Evolutionary conservation across 345 rosid genomes (phyloP).

Genomic region (Camelina hispida): DNA sequence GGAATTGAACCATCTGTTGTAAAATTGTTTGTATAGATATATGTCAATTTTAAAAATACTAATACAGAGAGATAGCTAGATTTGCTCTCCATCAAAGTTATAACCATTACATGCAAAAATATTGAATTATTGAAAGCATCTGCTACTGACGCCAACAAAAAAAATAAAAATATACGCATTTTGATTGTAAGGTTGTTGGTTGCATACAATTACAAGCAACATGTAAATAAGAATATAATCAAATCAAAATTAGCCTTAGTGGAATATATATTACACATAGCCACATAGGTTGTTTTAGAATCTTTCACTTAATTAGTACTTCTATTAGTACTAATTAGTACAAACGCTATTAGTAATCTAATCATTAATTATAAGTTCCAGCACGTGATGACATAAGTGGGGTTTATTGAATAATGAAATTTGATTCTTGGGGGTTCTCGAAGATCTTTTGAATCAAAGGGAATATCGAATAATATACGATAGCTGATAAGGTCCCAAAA

Average conservation of each 20-base stretch:
- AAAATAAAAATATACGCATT: neutral
- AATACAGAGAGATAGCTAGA: neutral
- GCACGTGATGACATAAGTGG: slow-evolving; percentile 23
- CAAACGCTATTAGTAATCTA: neutral
- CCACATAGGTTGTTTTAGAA: neutral
- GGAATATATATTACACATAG: neutral
- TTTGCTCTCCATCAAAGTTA: neutral
- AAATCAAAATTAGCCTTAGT: neutral
- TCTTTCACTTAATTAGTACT: neutral
- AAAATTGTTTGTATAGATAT: too few species aligned
- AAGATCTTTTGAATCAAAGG: slow-evolving; percentile 16
- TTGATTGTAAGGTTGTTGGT: too few species aligned
- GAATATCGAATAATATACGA: neutral
- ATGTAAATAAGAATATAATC: neutral
- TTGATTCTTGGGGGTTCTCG: slow-evolving; percentile 26
- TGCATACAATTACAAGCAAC: neutral
- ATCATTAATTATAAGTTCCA: neutral
- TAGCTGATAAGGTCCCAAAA: neutral
- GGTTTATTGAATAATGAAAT: slow-evolving; percentile 21
- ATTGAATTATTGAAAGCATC: neutral
- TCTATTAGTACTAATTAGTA: neutral
- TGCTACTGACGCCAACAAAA: neutral
- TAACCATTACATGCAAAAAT: neutral
- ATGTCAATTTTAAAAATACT: too few species aligned
- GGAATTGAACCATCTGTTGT: too few species aligned